Conservation (phyloP, 768 basidiomycete species). For the Kwoniella sp. region DNA sequence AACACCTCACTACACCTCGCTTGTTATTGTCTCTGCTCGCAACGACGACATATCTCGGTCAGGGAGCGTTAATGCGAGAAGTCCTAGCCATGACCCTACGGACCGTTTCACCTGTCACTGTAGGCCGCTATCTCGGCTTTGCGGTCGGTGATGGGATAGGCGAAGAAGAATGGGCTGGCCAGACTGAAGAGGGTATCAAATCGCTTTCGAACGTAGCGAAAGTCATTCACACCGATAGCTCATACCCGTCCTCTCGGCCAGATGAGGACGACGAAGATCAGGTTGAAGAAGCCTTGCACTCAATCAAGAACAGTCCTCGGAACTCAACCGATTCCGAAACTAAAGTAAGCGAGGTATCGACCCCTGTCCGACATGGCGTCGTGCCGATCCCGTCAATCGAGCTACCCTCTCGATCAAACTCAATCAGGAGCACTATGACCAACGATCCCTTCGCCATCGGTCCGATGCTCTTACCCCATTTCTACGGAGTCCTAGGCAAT, state of each 20-base stretch:
- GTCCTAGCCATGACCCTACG: slow-evolving; percentile 71
- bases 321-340: slow-evolving; percentile 21
- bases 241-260: neutral
- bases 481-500: slow-evolving; percentile 84
- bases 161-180: slow-evolving; percentile 57
- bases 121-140: slow-evolving; percentile 75
- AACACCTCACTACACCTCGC: slow-evolving; percentile 75
- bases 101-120: slow-evolving; percentile 77
- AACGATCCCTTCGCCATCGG: slow-evolving; percentile 17
- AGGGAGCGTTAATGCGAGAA: slow-evolving; percentile 73
- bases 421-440: slow-evolving; percentile 6
- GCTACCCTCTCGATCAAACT: slow-evolving; percentile 18
- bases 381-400: slow-evolving; percentile 12
- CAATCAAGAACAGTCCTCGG: slow-evolving; percentile 9
- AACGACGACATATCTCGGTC: slow-evolving; percentile 80
- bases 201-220: slow-evolving; percentile 21
- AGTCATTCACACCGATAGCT: neutral
- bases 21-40: slow-evolving; percentile 85
- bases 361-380: slow-evolving; percentile 4
- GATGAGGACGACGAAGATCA: slow-evolving; percentile 23
- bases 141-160: slow-evolving; percentile 72
- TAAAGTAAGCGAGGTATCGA: slow-evolving; percentile 20
- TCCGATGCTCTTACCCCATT: slow-evolving; percentile 56
- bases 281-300: slow-evolving; percentile 16
- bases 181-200: slow-evolving; percentile 53